Evolutionary conservation across 441 rosid species (phyloP).

Genomic region (Lagerstroemia fauriei): DNA sequence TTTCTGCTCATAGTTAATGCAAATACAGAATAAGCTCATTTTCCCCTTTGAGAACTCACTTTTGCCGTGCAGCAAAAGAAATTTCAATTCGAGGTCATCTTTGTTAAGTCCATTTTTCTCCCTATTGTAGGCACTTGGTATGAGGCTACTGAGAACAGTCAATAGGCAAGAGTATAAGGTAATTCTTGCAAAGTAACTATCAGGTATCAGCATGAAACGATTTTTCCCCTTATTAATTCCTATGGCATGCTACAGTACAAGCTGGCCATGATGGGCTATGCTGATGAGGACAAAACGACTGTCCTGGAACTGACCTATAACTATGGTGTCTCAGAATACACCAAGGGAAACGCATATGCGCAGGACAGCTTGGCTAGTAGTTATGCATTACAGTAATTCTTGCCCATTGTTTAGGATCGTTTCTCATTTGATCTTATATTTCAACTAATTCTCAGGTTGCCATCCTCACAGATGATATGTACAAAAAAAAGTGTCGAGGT

Average conservation of each 20-base stretch:
- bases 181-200: background rate
- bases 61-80: background rate
- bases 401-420: background rate
- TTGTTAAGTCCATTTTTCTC: background rate
- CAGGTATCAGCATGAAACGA: background rate
- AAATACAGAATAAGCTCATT: background rate
- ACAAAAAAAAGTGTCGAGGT: conserved; percentile 93
- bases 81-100: background rate
- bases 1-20: background rate
- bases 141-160: conserved; percentile 69
- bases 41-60: background rate
- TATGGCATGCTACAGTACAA: conserved; percentile 53
- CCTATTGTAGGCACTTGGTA: conserved; percentile 76
- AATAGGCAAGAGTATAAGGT: conserved; percentile 88
- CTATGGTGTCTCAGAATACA: conserved; percentile 83
- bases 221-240: conserved; percentile 11
- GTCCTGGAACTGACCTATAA: conserved; percentile 86
- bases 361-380: conserved; percentile 50
- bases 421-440: conserved; percentile 10
- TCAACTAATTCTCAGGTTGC: conserved; percentile 53
- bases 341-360: conserved; percentile 92
- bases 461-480: conserved; percentile 83
- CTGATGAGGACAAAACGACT: conserved; percentile 74
- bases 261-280: conserved; percentile 88
- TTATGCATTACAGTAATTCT: background rate